Evolutionary conservation across 768 basidiomycete genomes (phyloP).

Genomic region (Tulasnella sp.): DNA sequence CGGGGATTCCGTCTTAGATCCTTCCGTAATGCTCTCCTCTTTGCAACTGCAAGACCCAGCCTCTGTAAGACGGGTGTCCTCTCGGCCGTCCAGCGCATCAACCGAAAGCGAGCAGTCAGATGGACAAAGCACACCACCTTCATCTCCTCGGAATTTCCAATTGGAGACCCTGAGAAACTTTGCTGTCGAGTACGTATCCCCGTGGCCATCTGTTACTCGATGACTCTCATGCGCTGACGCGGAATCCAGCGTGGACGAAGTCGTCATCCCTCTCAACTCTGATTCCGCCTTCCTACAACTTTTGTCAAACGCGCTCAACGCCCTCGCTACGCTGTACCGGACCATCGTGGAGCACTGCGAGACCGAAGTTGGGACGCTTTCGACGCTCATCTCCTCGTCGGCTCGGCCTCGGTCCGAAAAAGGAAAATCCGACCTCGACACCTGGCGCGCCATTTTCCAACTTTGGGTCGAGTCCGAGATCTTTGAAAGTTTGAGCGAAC

Average conservation of each 20-base stretch:
- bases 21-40: too few species aligned
- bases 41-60: too few species aligned
- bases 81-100: too few species aligned
- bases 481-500: conserved; percentile 62
- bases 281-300: conserved; percentile 72
- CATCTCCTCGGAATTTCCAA: too few species aligned
- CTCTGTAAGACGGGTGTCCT: too few species aligned
- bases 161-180: too few species aligned
- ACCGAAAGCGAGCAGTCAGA: too few species aligned
- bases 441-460: conserved; percentile 84
- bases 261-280: conserved; percentile 67
- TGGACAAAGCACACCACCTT: too few species aligned
- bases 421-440: conserved; percentile 52
- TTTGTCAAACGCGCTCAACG: conserved; percentile 41
- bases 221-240: background rate
- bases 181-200: background rate
- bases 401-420: conserved; percentile 16
- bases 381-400: conserved; percentile 29
- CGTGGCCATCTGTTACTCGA: background rate
- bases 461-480: conserved; percentile 77
- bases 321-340: conserved; percentile 36
- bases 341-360: conserved; percentile 41
- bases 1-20: too few species aligned
- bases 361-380: conserved; percentile 37
- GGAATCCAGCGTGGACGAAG: conserved; percentile 30